Base-by-base conservation (phyloP, 78 protist genomes). In the Polysphondylium violaceum region DNA sequence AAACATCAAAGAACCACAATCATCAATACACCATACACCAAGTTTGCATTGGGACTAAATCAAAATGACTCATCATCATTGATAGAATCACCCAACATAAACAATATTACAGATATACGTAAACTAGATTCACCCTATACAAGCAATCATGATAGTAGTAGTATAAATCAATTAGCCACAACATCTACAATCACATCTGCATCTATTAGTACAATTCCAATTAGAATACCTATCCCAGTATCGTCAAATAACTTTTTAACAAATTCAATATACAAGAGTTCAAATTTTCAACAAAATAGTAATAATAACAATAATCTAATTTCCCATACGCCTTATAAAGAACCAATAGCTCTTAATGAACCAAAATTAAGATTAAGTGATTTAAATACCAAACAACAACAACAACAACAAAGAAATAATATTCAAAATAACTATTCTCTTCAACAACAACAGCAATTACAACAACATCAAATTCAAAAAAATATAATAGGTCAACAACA, bases 1-100 rank as follows among this genome's bases (percentile, higher is more conserved):
- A 69, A 67, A 33, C 90, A 81, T 58, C 60, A 40, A 16, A 67
- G 90, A 69, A 69, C 78, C 0, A 81, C 90, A 38, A 61, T 81
- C 1, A 41, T 81, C 17, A 81, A 64, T 17, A 67, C 79, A 19
- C 78, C 90, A 14, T 25, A n/a, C n/a, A n/a, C n/a, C n/a, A n/a
- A n/a, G n/a, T n/a, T n/a, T n/a, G n/a, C n/a, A n/a, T n/a, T n/a
- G n/a, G n/a, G n/a, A n/a, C n/a, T n/a, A n/a, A 36, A 43, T 17
- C 88, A 76, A 76, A 17, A 76, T 38, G 23, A 43, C 60, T 21
- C 41, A 25, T 17, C 38, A 67, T 56, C 3, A 21, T 58, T 33
- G 44, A 11, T 36, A 43, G 0, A 17, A 12, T 1, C 47, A 33
- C 17, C 53, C 68, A 64, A 64, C 16, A 14, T 50, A 67, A 41